phyloP scores from a whole-genome alignment of 345 rosid species.

The Excoecaria cochinchinensis region DNA sequence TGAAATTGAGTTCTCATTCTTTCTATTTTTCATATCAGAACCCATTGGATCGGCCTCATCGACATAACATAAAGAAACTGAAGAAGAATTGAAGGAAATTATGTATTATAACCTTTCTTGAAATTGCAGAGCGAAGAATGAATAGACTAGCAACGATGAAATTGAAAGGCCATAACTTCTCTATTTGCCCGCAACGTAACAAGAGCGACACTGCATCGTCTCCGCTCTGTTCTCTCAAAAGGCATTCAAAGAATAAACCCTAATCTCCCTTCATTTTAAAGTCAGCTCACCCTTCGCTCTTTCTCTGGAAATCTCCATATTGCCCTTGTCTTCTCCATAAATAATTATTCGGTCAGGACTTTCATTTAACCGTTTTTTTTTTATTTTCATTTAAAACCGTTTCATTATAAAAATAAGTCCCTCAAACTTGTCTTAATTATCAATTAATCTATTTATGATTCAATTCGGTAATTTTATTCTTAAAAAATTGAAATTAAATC shows the following conservation, averaged over 20 bases:
- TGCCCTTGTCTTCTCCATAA: background rate
- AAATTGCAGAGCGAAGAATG: background rate
- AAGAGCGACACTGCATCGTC: background rate
- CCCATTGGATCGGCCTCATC: conserved; percentile 55
- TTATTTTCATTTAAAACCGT: too few species aligned
- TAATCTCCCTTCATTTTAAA: conserved; percentile 19
- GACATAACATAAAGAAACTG: too few species aligned
- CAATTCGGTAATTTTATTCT: too few species aligned
- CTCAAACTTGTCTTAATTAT: too few species aligned
- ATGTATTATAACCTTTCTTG: conserved; percentile 13
- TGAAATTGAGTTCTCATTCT: conserved; percentile 35
- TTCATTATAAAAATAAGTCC: too few species aligned
- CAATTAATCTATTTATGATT: too few species aligned
- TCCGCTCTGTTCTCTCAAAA: conserved; percentile 43
- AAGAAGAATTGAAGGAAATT: background rate
- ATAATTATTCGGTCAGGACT: too few species aligned
- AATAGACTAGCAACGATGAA: conserved; percentile 14
- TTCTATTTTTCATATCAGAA: background rate
- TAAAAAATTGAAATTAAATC: too few species aligned
- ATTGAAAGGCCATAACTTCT: conserved; percentile 14
- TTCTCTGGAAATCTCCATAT: background rate
- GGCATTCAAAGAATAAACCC: conserved; percentile 19
- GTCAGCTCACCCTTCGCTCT: background rate
- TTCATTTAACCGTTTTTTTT: too few species aligned
- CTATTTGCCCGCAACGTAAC: conserved; percentile 51